Base-by-base conservation (phyloP, 805 yeast species). In the Nakazawaea laoshanensis region DNA sequence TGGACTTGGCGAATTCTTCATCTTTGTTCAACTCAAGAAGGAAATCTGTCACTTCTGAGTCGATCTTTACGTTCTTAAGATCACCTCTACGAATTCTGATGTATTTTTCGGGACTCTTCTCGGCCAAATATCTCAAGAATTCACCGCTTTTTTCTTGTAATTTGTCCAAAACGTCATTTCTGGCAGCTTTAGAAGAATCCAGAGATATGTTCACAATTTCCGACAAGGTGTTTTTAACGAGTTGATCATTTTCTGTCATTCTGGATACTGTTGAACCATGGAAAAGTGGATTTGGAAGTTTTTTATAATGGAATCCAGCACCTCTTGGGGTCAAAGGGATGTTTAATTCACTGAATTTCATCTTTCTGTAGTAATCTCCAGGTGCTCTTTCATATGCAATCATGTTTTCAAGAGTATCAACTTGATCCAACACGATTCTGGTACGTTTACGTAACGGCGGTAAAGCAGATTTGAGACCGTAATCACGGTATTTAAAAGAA, bases 381-480 rank as follows among this genome's bases (percentile, higher is more conserved):
- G 74, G 63, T 38, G 65, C 64, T 32, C 77, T 67, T 49, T 80
- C 88, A 41, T 77, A 84, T 47, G 74, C 80, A 5, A 88, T 80
- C 55, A 83, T 63, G 40, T 74, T 70, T 45, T 74, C 76, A 40
- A 65, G 58, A 42, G 77, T 76, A 49, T 84, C 94, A 10, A 81
- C 51, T 36, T 79, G 78, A 44, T 79, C 77, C 43, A 66, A 65
- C 7, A 77, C 74, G 27, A 84, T 62, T 49, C 72, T 74, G 25
- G 77, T 67, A 12, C 73, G 60, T 25, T 74, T 74, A 29, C 71
- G 52, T 44, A 71, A 75, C 24, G 62, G 60, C 3, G 95, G 95
- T 29, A 84, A 57, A 14, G 81, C 62, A 28, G 77, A 61, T 49
- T 84, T 84, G 39, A 84, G 55, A 46, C 95, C 95, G 66, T 71